Conservation (phyloP, 495 filamentous ascomycete genomes). For the Aspergillus bridgeri region DNA sequence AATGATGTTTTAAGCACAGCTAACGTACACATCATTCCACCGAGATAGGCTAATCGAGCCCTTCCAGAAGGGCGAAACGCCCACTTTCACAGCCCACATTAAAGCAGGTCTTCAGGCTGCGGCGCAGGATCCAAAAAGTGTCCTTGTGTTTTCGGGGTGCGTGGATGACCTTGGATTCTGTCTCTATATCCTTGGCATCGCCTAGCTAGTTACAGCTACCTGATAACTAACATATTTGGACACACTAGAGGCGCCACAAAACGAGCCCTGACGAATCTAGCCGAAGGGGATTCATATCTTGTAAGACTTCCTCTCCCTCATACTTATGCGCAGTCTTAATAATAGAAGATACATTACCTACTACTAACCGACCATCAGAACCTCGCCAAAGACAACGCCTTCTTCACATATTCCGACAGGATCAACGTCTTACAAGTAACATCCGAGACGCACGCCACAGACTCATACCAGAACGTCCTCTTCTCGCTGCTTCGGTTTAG, state of each 20-base stretch:
- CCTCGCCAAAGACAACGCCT: slow-evolving; percentile 40
- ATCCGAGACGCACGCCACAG: slow-evolving; percentile 65
- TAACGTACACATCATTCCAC: no score
- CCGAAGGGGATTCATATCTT: slow-evolving; percentile 68
- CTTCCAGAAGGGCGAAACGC: slow-evolving; percentile 70
- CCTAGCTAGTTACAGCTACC: background rate
- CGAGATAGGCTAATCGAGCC: slow-evolving; percentile 50
- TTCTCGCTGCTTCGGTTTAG: slow-evolving; percentile 65
- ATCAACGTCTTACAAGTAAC: slow-evolving; percentile 32
- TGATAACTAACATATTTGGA: slow-evolving; percentile 8
- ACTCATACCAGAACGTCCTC: slow-evolving; percentile 75
- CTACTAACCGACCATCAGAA: slow-evolving; percentile 31
- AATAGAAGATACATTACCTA: slow-evolving; percentile 9
- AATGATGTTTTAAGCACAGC: no score
- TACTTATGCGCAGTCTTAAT: background rate
- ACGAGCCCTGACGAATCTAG: slow-evolving; percentile 41
- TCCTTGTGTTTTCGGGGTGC: slow-evolving; percentile 69
- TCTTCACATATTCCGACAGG: slow-evolving; percentile 22
- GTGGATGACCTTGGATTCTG: background rate
- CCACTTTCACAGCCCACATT: slow-evolving; percentile 69
- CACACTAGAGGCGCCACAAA: slow-evolving; percentile 59
- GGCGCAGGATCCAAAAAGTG: slow-evolving; percentile 28
- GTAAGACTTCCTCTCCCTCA: slow-evolving; percentile 21
- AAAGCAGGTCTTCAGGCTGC: slow-evolving; percentile 56
- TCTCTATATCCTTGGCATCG: background rate